phyloP scores from a whole-genome alignment of 495 filamentous ascomycete genomes.

The Podospora anserina region DNA sequence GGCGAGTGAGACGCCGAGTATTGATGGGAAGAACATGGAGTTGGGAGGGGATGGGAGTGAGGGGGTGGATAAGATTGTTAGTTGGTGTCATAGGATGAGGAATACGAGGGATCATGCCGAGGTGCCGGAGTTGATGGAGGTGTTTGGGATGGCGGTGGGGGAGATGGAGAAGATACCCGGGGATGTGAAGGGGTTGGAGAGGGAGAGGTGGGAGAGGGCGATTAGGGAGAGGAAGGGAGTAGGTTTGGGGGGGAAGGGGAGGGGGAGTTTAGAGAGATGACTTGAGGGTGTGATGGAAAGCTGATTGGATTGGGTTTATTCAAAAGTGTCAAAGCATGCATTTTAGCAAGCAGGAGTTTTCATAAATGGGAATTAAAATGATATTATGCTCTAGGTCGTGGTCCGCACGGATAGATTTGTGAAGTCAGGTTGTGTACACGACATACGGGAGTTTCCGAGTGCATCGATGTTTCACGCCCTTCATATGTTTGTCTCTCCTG shows the following conservation, averaged over 20 bases:
- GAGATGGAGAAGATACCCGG: slow-evolving; percentile 26
- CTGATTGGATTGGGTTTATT: neutral
- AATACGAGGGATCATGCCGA: slow-evolving; percentile 76
- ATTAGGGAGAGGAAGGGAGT: slow-evolving; percentile 45
- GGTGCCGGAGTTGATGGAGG: slow-evolving; percentile 57
- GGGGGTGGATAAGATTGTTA: slow-evolving; percentile 53
- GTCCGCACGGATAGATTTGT: neutral
- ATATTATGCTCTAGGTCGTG: neutral
- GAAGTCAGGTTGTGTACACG: neutral
- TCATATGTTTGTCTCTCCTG: neutral
- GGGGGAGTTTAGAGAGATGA: neutral
- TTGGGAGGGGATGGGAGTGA: slow-evolving; percentile 21
- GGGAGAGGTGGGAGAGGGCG: slow-evolving; percentile 43
- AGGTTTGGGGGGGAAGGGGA: slow-evolving; percentile 27
- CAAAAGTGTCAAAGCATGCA: neutral
- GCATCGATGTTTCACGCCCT: neutral
- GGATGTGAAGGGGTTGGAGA: slow-evolving; percentile 2
- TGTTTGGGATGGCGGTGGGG: slow-evolving; percentile 58
- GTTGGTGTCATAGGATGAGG: slow-evolving; percentile 83
- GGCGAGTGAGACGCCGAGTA: slow-evolving; percentile 23
- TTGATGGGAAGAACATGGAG: slow-evolving; percentile 26
- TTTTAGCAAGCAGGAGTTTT: neutral
- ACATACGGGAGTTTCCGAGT: neutral
- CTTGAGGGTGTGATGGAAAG: neutral
- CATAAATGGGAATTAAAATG: neutral